Evolutionary conservation across 1,284 basidiomycete species (phyloP).

Genomic region (Microbotryum lychnidis-dioicae): DNA sequence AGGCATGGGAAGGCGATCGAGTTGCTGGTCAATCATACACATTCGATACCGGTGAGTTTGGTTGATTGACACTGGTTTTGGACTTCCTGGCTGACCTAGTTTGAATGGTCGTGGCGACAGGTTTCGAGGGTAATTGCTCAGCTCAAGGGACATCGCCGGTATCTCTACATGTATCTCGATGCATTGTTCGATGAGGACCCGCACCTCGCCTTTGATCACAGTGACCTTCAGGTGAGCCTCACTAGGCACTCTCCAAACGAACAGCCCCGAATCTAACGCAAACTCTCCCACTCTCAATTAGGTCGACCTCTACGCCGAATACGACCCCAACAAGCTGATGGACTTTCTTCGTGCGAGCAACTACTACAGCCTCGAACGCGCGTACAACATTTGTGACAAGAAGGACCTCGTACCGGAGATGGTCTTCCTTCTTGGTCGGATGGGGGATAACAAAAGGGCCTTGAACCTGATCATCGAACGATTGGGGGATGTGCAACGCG

Average conservation of each 20-base stretch:
- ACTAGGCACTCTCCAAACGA: not conserved
- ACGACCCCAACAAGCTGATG: conserved; percentile 66
- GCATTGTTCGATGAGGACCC: conserved; percentile 81
- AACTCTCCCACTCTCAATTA: conserved; percentile 35
- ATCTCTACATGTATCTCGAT: conserved; percentile 88
- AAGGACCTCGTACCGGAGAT: conserved; percentile 87
- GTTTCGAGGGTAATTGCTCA: conserved; percentile 81
- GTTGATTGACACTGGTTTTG: not conserved
- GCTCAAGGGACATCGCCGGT: conserved; percentile 64
- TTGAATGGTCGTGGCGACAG: conserved; percentile 43
- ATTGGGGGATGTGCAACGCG: conserved; percentile 81
- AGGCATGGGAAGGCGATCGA: conserved; percentile 61
- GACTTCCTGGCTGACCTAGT: conserved; percentile 1
- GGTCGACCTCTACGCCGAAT: conserved; percentile 88
- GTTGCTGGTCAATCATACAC: conserved; percentile 85
- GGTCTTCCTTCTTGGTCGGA: conserved; percentile 93
- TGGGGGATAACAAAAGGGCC: conserved; percentile 95
- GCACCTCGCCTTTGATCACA: conserved; percentile 67
- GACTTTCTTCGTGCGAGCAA: conserved; percentile 86
- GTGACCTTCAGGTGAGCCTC: conserved; percentile 63
- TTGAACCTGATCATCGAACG: conserved; percentile 91
- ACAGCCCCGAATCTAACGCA: not conserved
- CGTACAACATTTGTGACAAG: conserved; percentile 76
- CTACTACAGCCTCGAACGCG: conserved; percentile 81
- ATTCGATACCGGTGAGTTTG: conserved; percentile 77